phyloP scores from a whole-genome alignment of 352 stramenopile genomes.

The Phytophthora colocasiae region DNA sequence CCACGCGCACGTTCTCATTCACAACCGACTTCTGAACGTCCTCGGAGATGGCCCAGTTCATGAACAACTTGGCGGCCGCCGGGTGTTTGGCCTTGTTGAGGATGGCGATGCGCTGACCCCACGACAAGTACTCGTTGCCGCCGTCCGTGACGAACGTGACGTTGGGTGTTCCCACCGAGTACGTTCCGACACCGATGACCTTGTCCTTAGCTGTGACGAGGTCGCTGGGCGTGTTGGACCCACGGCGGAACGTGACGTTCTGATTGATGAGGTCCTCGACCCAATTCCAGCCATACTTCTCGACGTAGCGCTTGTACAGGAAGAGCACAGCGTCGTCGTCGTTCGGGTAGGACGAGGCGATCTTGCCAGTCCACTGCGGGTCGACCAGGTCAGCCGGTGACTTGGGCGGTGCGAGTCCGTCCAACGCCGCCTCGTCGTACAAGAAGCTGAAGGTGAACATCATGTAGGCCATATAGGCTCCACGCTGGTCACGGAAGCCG shows the following conservation, averaged over 20 bases:
- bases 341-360: slow-evolving; percentile 56
- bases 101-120: slow-evolving; percentile 65
- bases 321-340: slow-evolving; percentile 64
- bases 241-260: slow-evolving; percentile 44
- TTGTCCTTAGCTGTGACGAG: slow-evolving; percentile 38
- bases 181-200: slow-evolving; percentile 38
- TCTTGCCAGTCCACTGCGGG: slow-evolving; percentile 42
- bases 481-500: slow-evolving; percentile 40
- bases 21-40: slow-evolving; percentile 40
- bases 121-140: slow-evolving; percentile 47
- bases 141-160: slow-evolving; percentile 33
- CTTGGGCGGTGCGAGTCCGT: slow-evolving; percentile 10
- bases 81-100: slow-evolving; percentile 61
- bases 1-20: slow-evolving; percentile 41
- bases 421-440: slow-evolving; percentile 40
- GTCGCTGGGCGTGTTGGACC: slow-evolving; percentile 40
- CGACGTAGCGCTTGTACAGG: slow-evolving; percentile 49
- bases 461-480: slow-evolving; percentile 48
- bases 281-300: slow-evolving; percentile 68
- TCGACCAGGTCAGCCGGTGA: slow-evolving; percentile 42
- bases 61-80: slow-evolving; percentile 61
- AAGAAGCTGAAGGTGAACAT: slow-evolving; percentile 55
- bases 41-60: slow-evolving; percentile 61
- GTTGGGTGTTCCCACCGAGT: slow-evolving; percentile 22
- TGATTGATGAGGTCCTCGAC: slow-evolving; percentile 48